A percentile compares a stretch with the other conserved stretches of the same genome.
Evolutionary conservation across 495 filamentous ascomycete species (phyloP).

Genomic region (Endocarpon pusillum): DNA sequence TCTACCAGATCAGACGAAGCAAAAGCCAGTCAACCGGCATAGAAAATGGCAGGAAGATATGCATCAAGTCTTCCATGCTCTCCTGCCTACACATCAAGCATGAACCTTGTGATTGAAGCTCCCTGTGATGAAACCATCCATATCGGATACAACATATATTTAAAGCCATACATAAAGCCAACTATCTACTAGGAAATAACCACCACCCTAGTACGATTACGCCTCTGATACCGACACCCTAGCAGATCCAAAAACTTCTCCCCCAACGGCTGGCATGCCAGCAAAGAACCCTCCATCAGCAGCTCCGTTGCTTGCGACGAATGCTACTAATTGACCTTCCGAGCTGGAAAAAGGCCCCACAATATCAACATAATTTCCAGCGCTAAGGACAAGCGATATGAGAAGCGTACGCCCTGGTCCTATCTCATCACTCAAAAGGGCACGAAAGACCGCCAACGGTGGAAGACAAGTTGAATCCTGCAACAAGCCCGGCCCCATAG

Average conservation of each 20-base stretch:
- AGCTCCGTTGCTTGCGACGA: slow-evolving; percentile 36
- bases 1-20: no score
- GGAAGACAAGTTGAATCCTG: slow-evolving; percentile 38
- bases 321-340: slow-evolving; percentile 32
- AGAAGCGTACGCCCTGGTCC: slow-evolving; percentile 35
- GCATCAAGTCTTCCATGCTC: slow-evolving; percentile 25
- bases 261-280: slow-evolving; percentile 41
- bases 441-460: slow-evolving; percentile 33
- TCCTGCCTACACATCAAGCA: slow-evolving; percentile 36
- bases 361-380: slow-evolving; percentile 35
- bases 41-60: slow-evolving; percentile 41
- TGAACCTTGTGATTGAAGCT: slow-evolving; percentile 40
- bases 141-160: no score
- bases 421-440: slow-evolving; percentile 30
- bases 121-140: no score
- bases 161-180: no score
- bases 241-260: slow-evolving; percentile 36
- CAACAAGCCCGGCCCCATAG: slow-evolving; percentile 34
- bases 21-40: no score
- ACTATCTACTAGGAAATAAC: slow-evolving; percentile 41
- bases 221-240: slow-evolving; percentile 39
- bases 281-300: slow-evolving; percentile 42
- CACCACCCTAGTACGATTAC: slow-evolving; percentile 43
- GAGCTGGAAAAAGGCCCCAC: slow-evolving; percentile 38
- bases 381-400: slow-evolving; percentile 27